Evolutionary conservation across 2,329 filamentous ascomycete genomes (phyloP), one percentile per base, ranked within the genome.

Genomic region (Teratosphaeria zuluensis): DNA sequence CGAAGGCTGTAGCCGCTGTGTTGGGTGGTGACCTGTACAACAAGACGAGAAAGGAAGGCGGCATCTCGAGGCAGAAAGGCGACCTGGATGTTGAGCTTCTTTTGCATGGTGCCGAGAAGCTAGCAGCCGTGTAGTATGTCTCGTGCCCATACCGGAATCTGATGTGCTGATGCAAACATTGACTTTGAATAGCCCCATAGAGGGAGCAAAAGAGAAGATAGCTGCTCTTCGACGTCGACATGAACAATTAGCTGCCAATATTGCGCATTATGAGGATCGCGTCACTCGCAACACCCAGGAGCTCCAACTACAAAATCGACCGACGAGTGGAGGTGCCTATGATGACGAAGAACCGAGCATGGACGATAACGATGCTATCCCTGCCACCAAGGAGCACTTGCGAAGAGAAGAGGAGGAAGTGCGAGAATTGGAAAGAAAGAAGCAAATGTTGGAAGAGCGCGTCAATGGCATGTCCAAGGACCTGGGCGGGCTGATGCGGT

Each of bases 61-160:
- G 74, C 62, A 80, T 24, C 19, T 32, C 52, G 31, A 57, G 67
- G 14, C 64, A 67, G 42, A 83, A 81, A 62, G 87, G 86, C 9
- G 90, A 95, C 28, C 81, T 96, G 2, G 90, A 97, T 72, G 85
- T 97, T 2, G 89, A 95, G 68, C 81, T 95, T 1, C 76, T 99
- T 32, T 80, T 99, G 24, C 81, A 83, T 56, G 92, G 92, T 0
- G 92, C 92, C 0, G 91, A 96, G 78, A 96, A 91, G 78, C 81
- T 97, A 32, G 92, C 91, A 66, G 82, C 82, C 52, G 92, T 96
- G 31, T 97, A 96, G 82, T 84, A 73, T 61, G 81, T 75, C 7
- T 38, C 12, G 4, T 28, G 24, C 24, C 11, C 56, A 56, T 8
- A 3, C 16, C 24, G 16, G 6, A 42, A 9, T 46, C 30, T 21